Percentiles rank a stretch among this genome's conserved stretches.
phyloP scores from a whole-genome alignment of 106 monocot species.

The Posidonia australis region DNA sequence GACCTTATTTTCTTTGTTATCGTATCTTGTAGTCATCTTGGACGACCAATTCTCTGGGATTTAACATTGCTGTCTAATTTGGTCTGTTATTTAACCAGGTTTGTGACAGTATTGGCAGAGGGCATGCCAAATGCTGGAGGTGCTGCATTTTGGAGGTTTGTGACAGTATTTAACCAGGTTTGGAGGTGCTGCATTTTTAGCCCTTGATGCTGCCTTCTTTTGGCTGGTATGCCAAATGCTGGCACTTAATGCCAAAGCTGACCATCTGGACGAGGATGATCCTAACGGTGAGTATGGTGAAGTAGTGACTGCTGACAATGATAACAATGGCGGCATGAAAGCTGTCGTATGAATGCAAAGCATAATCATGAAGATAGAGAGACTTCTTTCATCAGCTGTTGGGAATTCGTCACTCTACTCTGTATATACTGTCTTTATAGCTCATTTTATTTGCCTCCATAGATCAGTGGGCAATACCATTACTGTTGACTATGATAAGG shows the following conservation, averaged over 20 bases:
- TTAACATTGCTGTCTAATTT: neutral
- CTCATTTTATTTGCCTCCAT: too few species aligned
- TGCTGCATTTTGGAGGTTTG: too few species aligned
- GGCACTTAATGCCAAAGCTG: conserved; percentile 59
- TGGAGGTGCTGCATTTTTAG: conserved; percentile 79
- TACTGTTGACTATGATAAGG: too few species aligned
- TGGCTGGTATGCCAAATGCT: conserved; percentile 94
- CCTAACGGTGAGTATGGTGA: conserved; percentile 69
- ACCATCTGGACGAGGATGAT: conserved; percentile 76
- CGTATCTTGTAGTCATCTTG: neutral
- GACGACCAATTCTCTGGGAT: neutral
- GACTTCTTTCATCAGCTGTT: too few species aligned
- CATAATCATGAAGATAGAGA: too few species aligned
- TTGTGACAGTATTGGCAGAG: conserved; percentile 32
- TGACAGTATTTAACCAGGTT: too few species aligned
- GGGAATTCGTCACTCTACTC: too few species aligned
- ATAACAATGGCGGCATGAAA: conserved; percentile 1
- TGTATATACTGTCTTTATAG: too few species aligned
- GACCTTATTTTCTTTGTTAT: neutral
- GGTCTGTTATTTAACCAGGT: conserved; percentile 19
- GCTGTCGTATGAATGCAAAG: too few species aligned
- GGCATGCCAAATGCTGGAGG: conserved; percentile 65
- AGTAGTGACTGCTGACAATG: conserved; percentile 38
- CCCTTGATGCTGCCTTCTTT: conserved; percentile 72
- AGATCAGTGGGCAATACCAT: too few species aligned